Base-by-base conservation (phyloP, 2,329 filamentous ascomycete species). In the Exophiala phaeomuriformis region DNA sequence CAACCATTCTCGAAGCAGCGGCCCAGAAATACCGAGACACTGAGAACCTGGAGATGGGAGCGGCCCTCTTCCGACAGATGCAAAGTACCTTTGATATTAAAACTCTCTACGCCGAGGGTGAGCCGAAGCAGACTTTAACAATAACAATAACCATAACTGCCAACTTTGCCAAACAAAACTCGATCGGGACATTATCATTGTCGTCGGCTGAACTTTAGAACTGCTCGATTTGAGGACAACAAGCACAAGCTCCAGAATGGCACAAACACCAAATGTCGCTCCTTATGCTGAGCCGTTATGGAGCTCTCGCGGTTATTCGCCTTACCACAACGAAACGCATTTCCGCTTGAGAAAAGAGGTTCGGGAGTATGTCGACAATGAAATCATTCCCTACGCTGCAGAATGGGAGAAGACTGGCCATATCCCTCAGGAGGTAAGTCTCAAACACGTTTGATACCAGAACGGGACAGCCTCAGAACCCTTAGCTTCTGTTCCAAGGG, bases 261-360 rank as follows among this genome's bases (percentile, higher is more conserved):
- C 44, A 1, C 44, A 47, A n/a, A 8, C 33, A 30, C 10, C 44
- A 12, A 28, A 35, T 42, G 33, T 46, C 10, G 47, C 51, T 32
- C 69, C 69, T 12, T 72, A 69, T 61, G 69, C 67, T 48, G 69
- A 71, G 49, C 69, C 69, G 2, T 19, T 46, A 61, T 71, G 28
- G 72, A 79, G 49, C 69, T 72, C 3, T 77, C 76, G 42, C 79
- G 49, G 64, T 67, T 48, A 49, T 66, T 68, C 66, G 36, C 69
- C 82, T 0, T 84, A 85, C 68, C 86, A 86, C 71, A 82, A 76
- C 32, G 72, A 77, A 10, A 78, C 78, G 1, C 83, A 86, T 64
- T 75, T 76, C 35, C 69, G 67, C 19, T 72, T 86, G 1, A 79
- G 80, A 49, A 72, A 77, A 33, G 72, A 70, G 2, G 69, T 85